Conservation (phyloP, 2,329 filamentous ascomycete genomes). For the Dactylonectria estremocensis region DNA sequence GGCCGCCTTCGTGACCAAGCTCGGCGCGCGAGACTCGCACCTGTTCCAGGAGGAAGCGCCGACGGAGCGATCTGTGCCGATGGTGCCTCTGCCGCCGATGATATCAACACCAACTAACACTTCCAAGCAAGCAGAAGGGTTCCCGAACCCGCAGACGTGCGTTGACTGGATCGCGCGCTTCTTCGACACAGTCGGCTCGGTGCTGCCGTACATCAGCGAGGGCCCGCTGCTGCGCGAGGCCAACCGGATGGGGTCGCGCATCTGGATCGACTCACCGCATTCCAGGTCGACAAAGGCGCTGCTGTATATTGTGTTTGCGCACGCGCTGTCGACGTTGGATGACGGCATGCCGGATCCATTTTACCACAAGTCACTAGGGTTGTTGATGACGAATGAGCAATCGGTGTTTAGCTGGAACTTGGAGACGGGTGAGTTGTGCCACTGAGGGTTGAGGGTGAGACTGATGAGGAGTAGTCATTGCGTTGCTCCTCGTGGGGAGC, state of each 20-base stretch:
- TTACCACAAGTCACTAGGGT: conserved; percentile 44
- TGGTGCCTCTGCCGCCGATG: not conserved
- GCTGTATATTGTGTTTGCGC: conserved; percentile 49
- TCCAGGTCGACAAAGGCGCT: conserved; percentile 38
- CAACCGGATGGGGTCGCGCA: conserved; percentile 31
- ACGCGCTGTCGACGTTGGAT: conserved; percentile 44
- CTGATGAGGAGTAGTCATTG: conserved; percentile 45
- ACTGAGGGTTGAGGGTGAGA: not conserved
- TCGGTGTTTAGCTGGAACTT: conserved; percentile 43
- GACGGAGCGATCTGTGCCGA: conserved; percentile 11
- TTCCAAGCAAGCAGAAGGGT: conserved; percentile 17
- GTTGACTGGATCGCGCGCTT: conserved; percentile 44
- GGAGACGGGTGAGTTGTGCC: conserved; percentile 31
- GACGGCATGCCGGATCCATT: conserved; percentile 44
- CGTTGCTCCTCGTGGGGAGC: conserved; percentile 50
- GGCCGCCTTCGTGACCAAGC: conserved; percentile 45
- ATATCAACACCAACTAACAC: not conserved
- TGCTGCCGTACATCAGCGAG: conserved; percentile 46
- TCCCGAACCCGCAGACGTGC: conserved; percentile 36
- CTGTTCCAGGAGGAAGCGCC: conserved; percentile 31
- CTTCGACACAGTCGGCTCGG: conserved; percentile 50
- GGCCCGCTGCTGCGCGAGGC: conserved; percentile 39
- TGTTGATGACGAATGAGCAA: conserved; percentile 45
- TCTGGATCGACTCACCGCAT: conserved; percentile 27
- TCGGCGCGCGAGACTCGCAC: conserved; percentile 34